Evolutionary conservation across 108 stramenopile genomes (phyloP).

Genomic region (Discostella stelligeroides): DNA sequence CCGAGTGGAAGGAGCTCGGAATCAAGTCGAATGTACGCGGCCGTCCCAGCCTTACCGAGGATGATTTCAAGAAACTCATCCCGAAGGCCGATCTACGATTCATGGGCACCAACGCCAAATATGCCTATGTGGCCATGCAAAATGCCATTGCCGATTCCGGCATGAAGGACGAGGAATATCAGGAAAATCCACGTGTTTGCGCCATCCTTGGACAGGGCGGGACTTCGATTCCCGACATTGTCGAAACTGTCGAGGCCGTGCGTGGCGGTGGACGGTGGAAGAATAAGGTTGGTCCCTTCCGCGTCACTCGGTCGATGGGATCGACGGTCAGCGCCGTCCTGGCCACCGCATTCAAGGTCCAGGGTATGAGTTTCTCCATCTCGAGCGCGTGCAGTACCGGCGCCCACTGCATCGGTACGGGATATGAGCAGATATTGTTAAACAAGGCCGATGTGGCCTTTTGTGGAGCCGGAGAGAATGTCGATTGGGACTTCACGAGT

Average conservation of each 20-base stretch:
- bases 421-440: slow-evolving; percentile 90
- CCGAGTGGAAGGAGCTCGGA: slow-evolving; percentile 83
- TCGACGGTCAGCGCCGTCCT: slow-evolving; percentile 89
- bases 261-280: slow-evolving; percentile 83
- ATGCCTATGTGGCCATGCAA: slow-evolving; percentile 89
- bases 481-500: slow-evolving; percentile 90
- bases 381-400: slow-evolving; percentile 91
- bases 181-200: slow-evolving; percentile 86
- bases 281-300: slow-evolving; percentile 95
- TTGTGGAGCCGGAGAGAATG: slow-evolving; percentile 91
- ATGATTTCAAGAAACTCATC: slow-evolving; percentile 84
- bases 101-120: slow-evolving; percentile 89
- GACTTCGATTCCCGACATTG: slow-evolving; percentile 89
- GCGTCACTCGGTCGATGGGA: slow-evolving; percentile 93
- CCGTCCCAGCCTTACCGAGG: slow-evolving; percentile 71
- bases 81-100: slow-evolving; percentile 84
- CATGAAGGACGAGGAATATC: slow-evolving; percentile 79
- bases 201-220: slow-evolving; percentile 94
- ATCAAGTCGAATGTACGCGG: slow-evolving; percentile 89
- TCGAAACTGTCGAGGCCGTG: slow-evolving; percentile 90
- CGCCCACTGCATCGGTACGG: slow-evolving; percentile 93
- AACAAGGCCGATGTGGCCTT: slow-evolving; percentile 90
- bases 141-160: slow-evolving; percentile 83
- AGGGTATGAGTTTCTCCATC: slow-evolving; percentile 88
- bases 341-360: slow-evolving; percentile 90